Evolutionary conservation across 768 basidiomycete genomes (phyloP), one percentile per base, ranked within the genome.

Genomic region (Suillus lakei): DNA sequence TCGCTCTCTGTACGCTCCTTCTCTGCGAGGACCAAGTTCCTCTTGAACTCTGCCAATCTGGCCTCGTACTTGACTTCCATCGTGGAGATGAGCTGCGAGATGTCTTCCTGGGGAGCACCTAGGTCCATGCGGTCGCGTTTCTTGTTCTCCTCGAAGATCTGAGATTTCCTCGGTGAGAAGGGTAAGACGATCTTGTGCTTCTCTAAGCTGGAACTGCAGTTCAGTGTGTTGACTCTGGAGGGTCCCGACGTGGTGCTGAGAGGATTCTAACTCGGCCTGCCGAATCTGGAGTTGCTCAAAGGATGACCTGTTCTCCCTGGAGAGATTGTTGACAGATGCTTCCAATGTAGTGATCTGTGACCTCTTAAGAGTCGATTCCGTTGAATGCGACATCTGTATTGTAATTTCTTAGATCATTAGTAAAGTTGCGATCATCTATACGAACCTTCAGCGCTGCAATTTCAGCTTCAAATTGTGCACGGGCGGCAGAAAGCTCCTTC

Each of bases 251-350:
- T 92, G 89, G 5, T 86, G 87, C 67, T 90, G 89, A 5, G 89
- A 87, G 2, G 92, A 91, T 77, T 99, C 98, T 13, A 92, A 77
- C 72, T 98, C 96, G 18, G 93, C 96, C 75, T 97, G 95, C 36
- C 93, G 90, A 55, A 91, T 71, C 77, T 99, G 95, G 4, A 95
- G 82, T 66, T 91, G 88, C 69, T 96, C 93, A 74, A 98, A 99
- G 67, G 95, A 85, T 13, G 81, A 75, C 69, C 88, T 90, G 71
- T 96, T 96, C 73, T 95, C 93, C 32, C 81, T 78, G 16, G 87
- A 86, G 9, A 96, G 82, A 36, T 83, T 87, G 67, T 85, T 84
- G n/a, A 94, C 80, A 2, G 89, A 88, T 43, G 80, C 79, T 71
- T 96, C 92, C 38, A 99, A 84, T 10, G 86, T 80, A 8, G 84